Conservation (phyloP, 352 stramenopile genomes). For the Blastocystis sp. region DNA sequence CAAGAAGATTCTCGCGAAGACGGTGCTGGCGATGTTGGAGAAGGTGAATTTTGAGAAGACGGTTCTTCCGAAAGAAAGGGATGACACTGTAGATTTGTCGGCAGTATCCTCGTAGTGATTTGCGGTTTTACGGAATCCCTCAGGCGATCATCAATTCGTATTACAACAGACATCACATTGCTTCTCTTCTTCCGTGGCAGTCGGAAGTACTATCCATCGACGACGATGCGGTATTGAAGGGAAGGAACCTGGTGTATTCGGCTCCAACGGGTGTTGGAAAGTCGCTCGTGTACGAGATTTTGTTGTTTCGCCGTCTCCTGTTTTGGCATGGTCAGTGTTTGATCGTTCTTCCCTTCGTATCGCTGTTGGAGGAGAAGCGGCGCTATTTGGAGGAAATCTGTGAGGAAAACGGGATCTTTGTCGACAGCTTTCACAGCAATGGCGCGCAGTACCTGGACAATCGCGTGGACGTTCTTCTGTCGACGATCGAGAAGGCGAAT, state of each 20-base stretch:
- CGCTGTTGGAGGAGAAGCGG: slow-evolving; percentile 36
- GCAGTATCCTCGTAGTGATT: not conserved
- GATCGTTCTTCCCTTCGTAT: slow-evolving; percentile 36
- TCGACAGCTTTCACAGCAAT: not conserved
- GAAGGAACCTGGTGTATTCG: slow-evolving; percentile 15
- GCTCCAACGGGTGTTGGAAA: slow-evolving; percentile 48
- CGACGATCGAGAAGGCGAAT: slow-evolving; percentile 33
- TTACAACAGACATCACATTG: slow-evolving; percentile 6
- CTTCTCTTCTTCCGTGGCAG: slow-evolving; percentile 38
- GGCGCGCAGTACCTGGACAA: not conserved
- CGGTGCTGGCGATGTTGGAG: not conserved
- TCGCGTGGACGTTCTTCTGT: not conserved
- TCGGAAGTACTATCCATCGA: not conserved
- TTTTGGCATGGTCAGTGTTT: slow-evolving; percentile 38
- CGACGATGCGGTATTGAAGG: not conserved
- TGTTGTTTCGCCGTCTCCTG: slow-evolving; percentile 9
- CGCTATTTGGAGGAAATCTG: not conserved
- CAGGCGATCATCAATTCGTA: slow-evolving; percentile 13
- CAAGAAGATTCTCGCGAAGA: slow-evolving; percentile 24
- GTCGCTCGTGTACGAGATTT: slow-evolving; percentile 35
- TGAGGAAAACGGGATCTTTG: not conserved
- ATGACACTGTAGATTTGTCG: not conserved
- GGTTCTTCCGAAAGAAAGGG: not conserved
- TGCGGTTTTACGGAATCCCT: slow-evolving; percentile 31
- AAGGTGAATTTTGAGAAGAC: slow-evolving; percentile 17